Conservation (phyloP, 1,139 yeast genomes). For the Taphrina deformans region DNA sequence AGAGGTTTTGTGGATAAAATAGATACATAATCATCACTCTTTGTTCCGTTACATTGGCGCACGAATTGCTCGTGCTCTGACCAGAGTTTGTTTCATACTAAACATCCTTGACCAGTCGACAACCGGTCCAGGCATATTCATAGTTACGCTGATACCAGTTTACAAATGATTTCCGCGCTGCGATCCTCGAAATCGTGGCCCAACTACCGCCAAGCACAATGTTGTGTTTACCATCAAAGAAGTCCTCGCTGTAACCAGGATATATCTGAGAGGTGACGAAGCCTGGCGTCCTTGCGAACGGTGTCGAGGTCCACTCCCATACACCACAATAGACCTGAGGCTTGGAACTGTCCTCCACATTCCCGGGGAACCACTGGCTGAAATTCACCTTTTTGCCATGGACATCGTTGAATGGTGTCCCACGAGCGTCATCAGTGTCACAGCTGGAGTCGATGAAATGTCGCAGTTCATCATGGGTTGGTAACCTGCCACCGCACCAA, state of each 20-base stretch:
- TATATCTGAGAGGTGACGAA: constrained; percentile 38
- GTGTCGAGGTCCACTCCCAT: constrained; percentile 41
- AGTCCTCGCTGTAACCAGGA: constrained; percentile 40
- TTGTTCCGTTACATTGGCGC: not conserved
- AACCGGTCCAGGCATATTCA: constrained; percentile 40
- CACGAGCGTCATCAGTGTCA: not conserved
- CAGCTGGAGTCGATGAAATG: constrained; percentile 36
- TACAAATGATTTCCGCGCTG: constrained; percentile 39
- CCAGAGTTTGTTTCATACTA: not conserved
- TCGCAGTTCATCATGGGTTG: constrained; percentile 38
- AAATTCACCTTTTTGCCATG: constrained; percentile 37
- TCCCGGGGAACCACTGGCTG: constrained; percentile 38
- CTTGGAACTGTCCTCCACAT: constrained; percentile 11
- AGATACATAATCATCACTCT: no score
- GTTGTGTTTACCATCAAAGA: constrained; percentile 41
- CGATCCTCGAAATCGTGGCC: constrained; percentile 39
- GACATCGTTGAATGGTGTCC: constrained; percentile 32
- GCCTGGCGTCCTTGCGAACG: constrained; percentile 35
- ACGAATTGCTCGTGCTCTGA: not conserved
- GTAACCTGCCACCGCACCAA: constrained; percentile 38
- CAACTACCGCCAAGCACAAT: constrained; percentile 41
- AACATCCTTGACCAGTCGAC: constrained; percentile 36
- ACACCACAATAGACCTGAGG: constrained; percentile 38
- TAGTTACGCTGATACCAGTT: constrained; percentile 41
- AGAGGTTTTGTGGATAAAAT: no score